These are phyloP conservation scores for Phytophthora crassamura DNA, from an alignment of 352 stramenopile genomes.

Conservation along the genomic window DNA sequence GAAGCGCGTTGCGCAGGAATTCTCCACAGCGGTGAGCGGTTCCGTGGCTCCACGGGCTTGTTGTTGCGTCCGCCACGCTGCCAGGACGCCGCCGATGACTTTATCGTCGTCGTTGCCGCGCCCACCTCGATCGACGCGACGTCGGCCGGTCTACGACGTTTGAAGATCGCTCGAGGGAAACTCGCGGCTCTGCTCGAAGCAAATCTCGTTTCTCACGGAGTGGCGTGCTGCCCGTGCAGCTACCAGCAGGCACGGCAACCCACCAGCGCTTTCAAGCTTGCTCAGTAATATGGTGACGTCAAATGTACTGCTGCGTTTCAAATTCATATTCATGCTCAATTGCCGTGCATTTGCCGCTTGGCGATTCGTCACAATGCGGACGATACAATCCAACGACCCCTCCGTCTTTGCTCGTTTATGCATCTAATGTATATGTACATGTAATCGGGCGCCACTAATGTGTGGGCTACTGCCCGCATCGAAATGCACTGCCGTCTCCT, in stretches of 20 bases:
- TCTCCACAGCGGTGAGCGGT: slow-evolving; percentile 6
- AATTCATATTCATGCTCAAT: no score
- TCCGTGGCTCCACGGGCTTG: neutral
- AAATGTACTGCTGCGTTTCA: no score
- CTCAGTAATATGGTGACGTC: neutral
- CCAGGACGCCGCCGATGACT: neutral
- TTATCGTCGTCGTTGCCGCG: neutral
- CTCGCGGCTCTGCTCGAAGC: slow-evolving; percentile 1
- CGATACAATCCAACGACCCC: slow-evolving; percentile 22
- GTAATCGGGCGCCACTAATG: slow-evolving; percentile 1
- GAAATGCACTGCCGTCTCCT: slow-evolving; percentile 12
- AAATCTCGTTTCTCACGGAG: slow-evolving; percentile 14
- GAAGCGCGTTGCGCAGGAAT: slow-evolving; percentile 11
- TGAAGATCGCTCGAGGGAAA: slow-evolving; percentile 18
- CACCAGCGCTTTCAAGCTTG: neutral
- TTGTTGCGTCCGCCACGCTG: slow-evolving; percentile 22
- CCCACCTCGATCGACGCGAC: neutral
- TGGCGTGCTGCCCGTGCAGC: neutral
- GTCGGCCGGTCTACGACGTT: slow-evolving; percentile 13
- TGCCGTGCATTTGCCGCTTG: no score
- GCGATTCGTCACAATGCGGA: neutral
- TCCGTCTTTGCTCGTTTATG: slow-evolving; percentile 29
- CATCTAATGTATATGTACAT: no score
- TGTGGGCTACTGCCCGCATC: no score
- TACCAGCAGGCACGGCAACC: neutral